Percentiles rank a stretch among this genome's conserved stretches.
These are phyloP conservation scores for Geum urbanum DNA, from an alignment of 306 rosid genomes.

Conservation along the genomic window DNA sequence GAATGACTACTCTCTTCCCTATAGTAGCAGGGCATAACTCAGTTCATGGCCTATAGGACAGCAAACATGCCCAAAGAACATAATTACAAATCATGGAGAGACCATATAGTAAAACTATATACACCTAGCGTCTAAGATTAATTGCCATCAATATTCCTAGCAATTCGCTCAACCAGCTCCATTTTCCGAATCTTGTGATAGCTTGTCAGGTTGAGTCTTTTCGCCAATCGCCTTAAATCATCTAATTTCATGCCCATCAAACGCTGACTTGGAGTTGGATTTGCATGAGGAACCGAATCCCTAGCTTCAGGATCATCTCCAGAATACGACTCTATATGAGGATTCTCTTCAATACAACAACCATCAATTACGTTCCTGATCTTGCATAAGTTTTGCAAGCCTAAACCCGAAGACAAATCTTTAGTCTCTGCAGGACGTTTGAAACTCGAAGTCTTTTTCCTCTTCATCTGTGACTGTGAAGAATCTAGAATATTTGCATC, in stretches of 20 bases:
- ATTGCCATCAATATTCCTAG: background rate
- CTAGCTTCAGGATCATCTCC: conserved; percentile 17
- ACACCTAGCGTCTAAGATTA: background rate
- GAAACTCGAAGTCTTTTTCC: background rate
- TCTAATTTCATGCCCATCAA: conserved; percentile 19
- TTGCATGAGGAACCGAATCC: conserved; percentile 10
- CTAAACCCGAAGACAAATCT: background rate
- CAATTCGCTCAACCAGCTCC: conserved; percentile 26
- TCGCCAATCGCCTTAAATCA: conserved; percentile 41
- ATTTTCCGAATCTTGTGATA: conserved; percentile 29
- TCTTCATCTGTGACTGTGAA: background rate
- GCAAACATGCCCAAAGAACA: conserved; percentile 4
- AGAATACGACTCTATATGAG: background rate
- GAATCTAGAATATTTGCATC: background rate
- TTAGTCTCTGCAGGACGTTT: background rate
- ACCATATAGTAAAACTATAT: conserved; percentile 12
- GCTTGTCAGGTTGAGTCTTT: conserved; percentile 16
- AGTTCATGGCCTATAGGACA: background rate
- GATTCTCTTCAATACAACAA: background rate
- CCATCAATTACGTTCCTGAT: background rate
- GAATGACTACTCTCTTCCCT: background rate
- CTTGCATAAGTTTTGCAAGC: background rate
- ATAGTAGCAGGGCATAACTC: background rate
- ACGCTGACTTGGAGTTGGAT: background rate
- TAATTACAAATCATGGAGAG: background rate